Base-by-base conservation (phyloP, 2,329 filamentous ascomycete species). In the Pyricularia grisea region DNA sequence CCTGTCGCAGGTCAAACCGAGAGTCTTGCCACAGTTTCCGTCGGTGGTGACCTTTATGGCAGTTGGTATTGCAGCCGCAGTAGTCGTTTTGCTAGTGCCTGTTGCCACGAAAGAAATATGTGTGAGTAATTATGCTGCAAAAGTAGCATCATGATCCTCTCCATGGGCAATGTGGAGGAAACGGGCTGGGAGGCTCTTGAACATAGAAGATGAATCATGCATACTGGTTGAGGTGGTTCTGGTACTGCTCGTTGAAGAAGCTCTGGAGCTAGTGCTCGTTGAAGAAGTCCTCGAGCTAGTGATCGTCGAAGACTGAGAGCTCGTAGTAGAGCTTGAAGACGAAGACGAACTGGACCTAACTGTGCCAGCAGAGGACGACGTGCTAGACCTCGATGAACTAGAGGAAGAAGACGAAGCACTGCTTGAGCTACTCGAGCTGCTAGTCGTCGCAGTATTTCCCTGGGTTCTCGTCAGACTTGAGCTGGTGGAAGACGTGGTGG, bases 21-120 rank as follows among this genome's bases (percentile, higher is more conserved):
- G 3, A 25, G 58, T 5, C 67, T 55, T 68, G 30, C 69, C 65
- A 12, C 70, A 68, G 42, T 68, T 69, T 61, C 66, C 60, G 20
- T 65, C 50, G 20, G 60, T 68, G 67, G 31, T 68, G 12, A 11
- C 30, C 67, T 64, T 64, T 58, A 68, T 20, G 3, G 25, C 58
- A 12, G 58, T 23, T 2, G 67, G 23, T 4, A n/a, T 17, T 5
- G 55, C 12, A 1, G 4, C 58, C 25, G 58, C 2, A 1, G 17
- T 27, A 1, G 3, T 61, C 55, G 23, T 61, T 61, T 12, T 36
- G 12, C 33, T 36, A 2, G 33, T 36, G 33, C 33, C 33, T 36
- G 33, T 36, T n/a, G 7, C 30, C 4, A 30, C 2, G 6, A 36
- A 36, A 14, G 1, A 3, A 14, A 36, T 11, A 14, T 14, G 2